Evolutionary conservation across 2,329 filamentous ascomycete genomes (phyloP).

Genomic region (Tolypocladium album): DNA sequence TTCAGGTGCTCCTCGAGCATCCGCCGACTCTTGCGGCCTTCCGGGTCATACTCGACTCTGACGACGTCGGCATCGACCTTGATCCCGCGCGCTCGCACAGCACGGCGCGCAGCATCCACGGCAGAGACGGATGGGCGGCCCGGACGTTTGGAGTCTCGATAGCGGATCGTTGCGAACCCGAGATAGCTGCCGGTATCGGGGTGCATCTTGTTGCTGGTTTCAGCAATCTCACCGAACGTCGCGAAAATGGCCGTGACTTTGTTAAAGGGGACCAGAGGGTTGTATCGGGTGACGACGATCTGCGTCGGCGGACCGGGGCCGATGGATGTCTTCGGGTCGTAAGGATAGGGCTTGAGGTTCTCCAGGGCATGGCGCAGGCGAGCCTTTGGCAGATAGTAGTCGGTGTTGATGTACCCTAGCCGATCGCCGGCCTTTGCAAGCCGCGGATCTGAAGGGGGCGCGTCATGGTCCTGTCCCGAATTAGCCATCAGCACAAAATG

Average conservation of each 20-base stretch:
- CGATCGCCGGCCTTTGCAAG: conserved; percentile 54
- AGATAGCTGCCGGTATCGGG: conserved; percentile 89
- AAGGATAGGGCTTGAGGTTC: conserved; percentile 68
- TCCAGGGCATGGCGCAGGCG: conserved; percentile 65
- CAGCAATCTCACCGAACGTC: conserved; percentile 76
- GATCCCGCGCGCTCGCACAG: conserved; percentile 65
- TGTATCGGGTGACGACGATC: conserved; percentile 91
- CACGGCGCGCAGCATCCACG: conserved; percentile 69
- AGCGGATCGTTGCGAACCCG: conserved; percentile 85
- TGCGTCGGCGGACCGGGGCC: conserved; percentile 84
- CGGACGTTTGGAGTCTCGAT: conserved; percentile 56
- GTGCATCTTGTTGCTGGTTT: conserved; percentile 89
- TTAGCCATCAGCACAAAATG: conserved; percentile 45
- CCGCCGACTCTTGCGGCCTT: conserved; percentile 70
- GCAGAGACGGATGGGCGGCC: conserved; percentile 46
- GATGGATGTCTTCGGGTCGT: conserved; percentile 73
- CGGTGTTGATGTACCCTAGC: conserved; percentile 57
- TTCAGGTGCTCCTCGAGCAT: conserved; percentile 68
- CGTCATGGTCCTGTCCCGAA: conserved; percentile 65
- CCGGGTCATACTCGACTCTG: conserved; percentile 78
- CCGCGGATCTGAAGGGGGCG: conserved; percentile 72
- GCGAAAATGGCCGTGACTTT: conserved; percentile 69
- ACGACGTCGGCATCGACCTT: conserved; percentile 70
- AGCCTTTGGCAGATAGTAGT: conserved; percentile 60
- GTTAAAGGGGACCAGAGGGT: conserved; percentile 72